phyloP scores from a whole-genome alignment of 805 yeast genomes.

The Spathaspora arborariae region DNA sequence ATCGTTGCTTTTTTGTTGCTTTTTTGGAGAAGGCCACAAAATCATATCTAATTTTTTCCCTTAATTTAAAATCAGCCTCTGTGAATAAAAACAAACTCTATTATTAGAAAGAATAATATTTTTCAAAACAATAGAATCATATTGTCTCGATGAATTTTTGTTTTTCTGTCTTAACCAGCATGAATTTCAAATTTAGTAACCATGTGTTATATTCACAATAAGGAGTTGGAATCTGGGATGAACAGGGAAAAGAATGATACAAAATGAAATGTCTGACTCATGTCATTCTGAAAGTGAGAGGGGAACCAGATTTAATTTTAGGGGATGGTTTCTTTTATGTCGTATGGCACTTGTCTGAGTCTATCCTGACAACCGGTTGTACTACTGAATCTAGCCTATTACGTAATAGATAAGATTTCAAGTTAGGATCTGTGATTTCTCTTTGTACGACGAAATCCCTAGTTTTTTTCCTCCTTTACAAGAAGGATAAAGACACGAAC shows the following conservation, averaged over 20 bases:
- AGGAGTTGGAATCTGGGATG: background rate
- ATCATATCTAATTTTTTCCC: background rate
- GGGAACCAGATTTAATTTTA: background rate
- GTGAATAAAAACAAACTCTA: background rate
- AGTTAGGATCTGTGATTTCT: background rate
- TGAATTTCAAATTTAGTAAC: background rate
- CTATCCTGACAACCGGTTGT: background rate
- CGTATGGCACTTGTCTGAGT: too few species aligned
- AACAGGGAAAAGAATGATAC: too few species aligned
- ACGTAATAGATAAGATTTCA: background rate
- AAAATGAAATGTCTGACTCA: too few species aligned
- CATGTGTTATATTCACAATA: background rate
- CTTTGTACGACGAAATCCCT: background rate
- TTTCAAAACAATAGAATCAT: background rate
- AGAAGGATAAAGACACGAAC: background rate
- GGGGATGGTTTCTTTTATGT: background rate
- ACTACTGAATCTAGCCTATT: background rate
- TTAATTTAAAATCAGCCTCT: too few species aligned
- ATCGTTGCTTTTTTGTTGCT: background rate
- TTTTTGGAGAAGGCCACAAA: background rate
- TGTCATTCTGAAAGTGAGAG: background rate
- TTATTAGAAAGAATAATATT: background rate
- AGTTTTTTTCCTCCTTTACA: background rate
- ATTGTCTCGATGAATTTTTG: background rate
- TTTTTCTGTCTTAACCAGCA: background rate